A percentile compares a stretch with the other conserved stretches of the same genome.
phyloP scores from a whole-genome alignment of 1,139 yeast genomes.

The Saccharomyces uvarum region DNA sequence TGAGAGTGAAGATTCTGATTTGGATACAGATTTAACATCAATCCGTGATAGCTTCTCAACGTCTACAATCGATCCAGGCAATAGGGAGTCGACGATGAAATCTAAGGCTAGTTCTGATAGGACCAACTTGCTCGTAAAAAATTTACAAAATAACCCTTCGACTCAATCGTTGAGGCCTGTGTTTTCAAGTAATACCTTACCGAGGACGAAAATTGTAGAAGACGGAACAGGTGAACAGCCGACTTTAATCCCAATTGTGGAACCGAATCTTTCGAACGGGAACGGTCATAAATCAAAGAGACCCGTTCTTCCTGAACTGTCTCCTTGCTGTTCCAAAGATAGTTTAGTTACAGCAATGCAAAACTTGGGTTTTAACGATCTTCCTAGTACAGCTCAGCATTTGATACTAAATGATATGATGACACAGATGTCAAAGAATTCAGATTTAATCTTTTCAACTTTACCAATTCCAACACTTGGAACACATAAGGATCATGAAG shows the following conservation, averaged over 20 bases:
- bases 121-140: background rate
- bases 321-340: constrained; percentile 26
- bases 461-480: constrained; percentile 83
- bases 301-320: constrained; percentile 19
- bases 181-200: constrained; percentile 72
- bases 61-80: background rate
- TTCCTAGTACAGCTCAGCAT: constrained; percentile 90
- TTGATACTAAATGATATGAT: constrained; percentile 79
- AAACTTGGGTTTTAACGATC: constrained; percentile 60
- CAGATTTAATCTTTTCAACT: constrained; percentile 75
- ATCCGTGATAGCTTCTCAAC: constrained; percentile 4
- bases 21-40: constrained; percentile 17
- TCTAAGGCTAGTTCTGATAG: background rate
- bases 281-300: constrained; percentile 9
- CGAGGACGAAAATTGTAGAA: constrained; percentile 61
- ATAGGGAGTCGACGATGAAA: background rate
- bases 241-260: constrained; percentile 46
- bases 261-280: constrained; percentile 10
- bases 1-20: constrained; percentile 18
- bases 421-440: constrained; percentile 51
- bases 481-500: constrained; percentile 61
- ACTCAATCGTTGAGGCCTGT: constrained; percentile 43
- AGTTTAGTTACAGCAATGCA: constrained; percentile 33
- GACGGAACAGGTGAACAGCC: constrained; percentile 60
- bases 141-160: constrained; percentile 4